Base-by-base conservation (phyloP, 331 rosid species). In the Pyracantha coccinea region DNA sequence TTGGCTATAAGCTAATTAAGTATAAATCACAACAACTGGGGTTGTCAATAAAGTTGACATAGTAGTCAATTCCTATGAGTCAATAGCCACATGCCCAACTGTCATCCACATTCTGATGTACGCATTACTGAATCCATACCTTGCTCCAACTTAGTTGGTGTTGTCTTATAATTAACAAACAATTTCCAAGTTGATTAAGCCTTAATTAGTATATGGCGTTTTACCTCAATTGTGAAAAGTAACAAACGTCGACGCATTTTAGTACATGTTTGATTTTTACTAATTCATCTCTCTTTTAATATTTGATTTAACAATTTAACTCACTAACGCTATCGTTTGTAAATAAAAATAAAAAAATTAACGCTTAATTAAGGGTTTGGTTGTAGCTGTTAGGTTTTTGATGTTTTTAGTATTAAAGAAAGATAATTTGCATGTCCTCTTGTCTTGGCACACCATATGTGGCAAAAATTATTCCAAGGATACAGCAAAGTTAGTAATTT, bases 71-170 rank as follows among this genome's bases (percentile, higher is more conserved):
- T 72, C 66, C 60, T 15, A 62, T 60, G 53, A 55, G 80, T 85
- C 68, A 80, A 68, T 68, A 58, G 63, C 65, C 66, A 76, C 72
- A 84, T 74, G 29, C 64, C 67, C 86, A 71, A 79, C 85, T 77
- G 79, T 72, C 82, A 70, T 73, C 81, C 86, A 79, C 52, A 67
- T 35, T 53, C 64, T 35, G 47, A 76, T 53, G 69, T 29, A 24
- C 53, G 59, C 68, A 38, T 3, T 44, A 75, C 71, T 73, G 61
- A 64, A 85, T 65, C 72, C 72, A 23, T 25, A 61, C 62, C 62
- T 69, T 69, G 78, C 20, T 58, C 67, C 32, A 25, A 73, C 70
- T 70, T 66, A 52, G 80, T 4, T 38, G 28, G 12, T 53, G 63
- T n/a, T 53, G 64, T 29, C 20, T 33, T 29, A 31, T 21, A 13